Evolutionary conservation across 352 stramenopile genomes (phyloP).

Genomic region (Globisporangium lucens): DNA sequence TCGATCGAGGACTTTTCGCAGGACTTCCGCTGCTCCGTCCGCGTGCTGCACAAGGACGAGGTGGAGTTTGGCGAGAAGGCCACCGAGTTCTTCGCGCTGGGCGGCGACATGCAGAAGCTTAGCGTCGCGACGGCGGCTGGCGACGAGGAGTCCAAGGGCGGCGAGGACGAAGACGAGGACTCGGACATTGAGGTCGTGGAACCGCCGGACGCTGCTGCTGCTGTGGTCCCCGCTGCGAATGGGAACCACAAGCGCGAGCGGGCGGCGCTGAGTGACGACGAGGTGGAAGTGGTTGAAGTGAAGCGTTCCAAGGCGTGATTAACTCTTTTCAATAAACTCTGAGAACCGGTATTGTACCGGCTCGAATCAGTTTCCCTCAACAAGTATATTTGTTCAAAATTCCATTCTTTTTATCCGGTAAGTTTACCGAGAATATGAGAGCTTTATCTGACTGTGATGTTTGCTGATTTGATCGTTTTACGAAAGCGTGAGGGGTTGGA

Average conservation of each 20-base stretch:
- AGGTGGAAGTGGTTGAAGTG: constrained; percentile 15
- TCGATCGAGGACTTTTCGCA: constrained; percentile 96
- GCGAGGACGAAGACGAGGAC: constrained; percentile 31
- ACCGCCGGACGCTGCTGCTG: background rate
- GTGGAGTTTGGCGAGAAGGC: constrained; percentile 64
- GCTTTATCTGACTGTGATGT: background rate
- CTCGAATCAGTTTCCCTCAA: constrained; percentile 9
- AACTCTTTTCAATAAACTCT: background rate
- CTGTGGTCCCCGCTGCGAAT: background rate
- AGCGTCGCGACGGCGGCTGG: constrained; percentile 22
- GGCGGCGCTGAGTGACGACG: background rate
- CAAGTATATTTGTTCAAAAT: background rate
- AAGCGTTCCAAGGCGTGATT: constrained; percentile 18
- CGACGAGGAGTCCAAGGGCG: constrained; percentile 28
- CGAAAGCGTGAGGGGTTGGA: background rate
- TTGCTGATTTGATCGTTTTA: background rate
- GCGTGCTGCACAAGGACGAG: constrained; percentile 66
- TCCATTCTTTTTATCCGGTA: background rate
- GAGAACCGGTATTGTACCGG: background rate
- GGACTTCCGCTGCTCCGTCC: constrained; percentile 88
- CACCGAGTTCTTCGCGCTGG: constrained; percentile 72
- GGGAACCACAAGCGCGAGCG: constrained; percentile 11
- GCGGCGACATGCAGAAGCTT: constrained; percentile 61
- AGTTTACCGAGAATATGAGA: background rate
- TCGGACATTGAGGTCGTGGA: constrained; percentile 35